Evolutionary conservation across 768 basidiomycete genomes (phyloP).

Genomic region (Leucosporidium scottii): DNA sequence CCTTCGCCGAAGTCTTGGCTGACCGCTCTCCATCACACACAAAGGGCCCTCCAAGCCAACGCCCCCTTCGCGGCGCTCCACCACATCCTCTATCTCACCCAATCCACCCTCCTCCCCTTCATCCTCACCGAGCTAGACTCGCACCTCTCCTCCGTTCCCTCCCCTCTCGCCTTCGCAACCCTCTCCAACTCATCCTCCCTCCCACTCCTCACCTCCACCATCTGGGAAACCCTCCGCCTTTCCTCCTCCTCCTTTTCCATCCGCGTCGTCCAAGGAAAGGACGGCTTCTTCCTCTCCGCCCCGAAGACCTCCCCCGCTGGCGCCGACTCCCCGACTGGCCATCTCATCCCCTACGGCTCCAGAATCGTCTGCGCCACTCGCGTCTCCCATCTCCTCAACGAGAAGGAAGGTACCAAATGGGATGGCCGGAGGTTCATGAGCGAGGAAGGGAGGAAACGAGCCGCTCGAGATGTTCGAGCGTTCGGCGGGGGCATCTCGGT

Average conservation of each 20-base stretch:
- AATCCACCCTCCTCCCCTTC: background rate
- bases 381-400: constrained; percentile 15
- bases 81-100: constrained; percentile 24
- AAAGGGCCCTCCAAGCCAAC: constrained; percentile 30
- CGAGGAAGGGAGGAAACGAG: background rate
- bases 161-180: background rate
- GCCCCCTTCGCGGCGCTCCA: constrained; percentile 21
- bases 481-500: constrained; percentile 32
- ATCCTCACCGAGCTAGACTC: constrained; percentile 7
- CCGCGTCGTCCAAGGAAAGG: constrained; percentile 15
- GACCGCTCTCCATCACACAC: background rate
- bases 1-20: no score
- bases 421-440: constrained; percentile 24
- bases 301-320: background rate
- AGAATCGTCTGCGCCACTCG: constrained; percentile 18
- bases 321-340: background rate
- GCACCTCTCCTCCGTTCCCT: no score
- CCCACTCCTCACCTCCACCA: constrained; percentile 22
- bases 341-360: constrained; percentile 1
- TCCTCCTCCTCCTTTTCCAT: constrained; percentile 23
- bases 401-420: constrained; percentile 13
- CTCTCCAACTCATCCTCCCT: background rate
- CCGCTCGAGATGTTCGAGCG: constrained; percentile 15
- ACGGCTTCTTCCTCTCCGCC: background rate
- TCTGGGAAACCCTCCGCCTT: constrained; percentile 32